These are phyloP conservation scores for Calonectria ilicicola DNA, from an alignment of 2,329 filamentous ascomycete species.

Conservation along the genomic window DNA sequence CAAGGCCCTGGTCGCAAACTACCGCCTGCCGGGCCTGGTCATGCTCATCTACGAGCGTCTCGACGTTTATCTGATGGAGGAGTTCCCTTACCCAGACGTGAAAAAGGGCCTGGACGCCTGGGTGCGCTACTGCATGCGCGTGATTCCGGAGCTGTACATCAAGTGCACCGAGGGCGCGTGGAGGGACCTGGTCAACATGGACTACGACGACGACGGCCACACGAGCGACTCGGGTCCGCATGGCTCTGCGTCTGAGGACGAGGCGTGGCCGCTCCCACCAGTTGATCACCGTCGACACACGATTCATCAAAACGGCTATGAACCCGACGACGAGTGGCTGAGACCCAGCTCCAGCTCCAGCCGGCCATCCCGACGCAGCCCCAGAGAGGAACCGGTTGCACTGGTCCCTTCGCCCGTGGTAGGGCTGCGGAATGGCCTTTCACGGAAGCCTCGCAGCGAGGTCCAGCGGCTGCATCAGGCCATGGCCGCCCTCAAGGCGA, in stretches of 20 bases:
- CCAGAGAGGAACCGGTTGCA: neutral
- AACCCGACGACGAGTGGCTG: neutral
- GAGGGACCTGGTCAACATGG: neutral
- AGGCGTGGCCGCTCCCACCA: neutral
- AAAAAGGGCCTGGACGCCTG: neutral
- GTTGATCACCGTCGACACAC: neutral
- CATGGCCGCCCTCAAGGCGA: neutral
- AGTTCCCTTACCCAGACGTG: neutral
- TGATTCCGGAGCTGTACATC: slow-evolving; percentile 1
- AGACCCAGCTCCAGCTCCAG: neutral
- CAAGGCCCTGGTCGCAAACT: neutral
- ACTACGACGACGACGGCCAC: neutral
- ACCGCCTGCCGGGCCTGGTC: neutral
- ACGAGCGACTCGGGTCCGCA: neutral
- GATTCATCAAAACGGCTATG: neutral
- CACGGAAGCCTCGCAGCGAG: neutral
- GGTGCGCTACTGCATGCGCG: slow-evolving; percentile 3
- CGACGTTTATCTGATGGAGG: slow-evolving; percentile 3
- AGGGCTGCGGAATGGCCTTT: neutral
- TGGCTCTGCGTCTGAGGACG: neutral
- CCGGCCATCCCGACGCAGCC: neutral
- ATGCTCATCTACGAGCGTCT: slow-evolving; percentile 4
- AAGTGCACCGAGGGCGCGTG: slow-evolving; percentile 4
- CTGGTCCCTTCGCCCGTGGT: neutral
- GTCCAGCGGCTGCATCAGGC: neutral